Evolutionary conservation across 2,329 filamentous ascomycete genomes (phyloP).

Genomic region (Epichloe glyceriae): DNA sequence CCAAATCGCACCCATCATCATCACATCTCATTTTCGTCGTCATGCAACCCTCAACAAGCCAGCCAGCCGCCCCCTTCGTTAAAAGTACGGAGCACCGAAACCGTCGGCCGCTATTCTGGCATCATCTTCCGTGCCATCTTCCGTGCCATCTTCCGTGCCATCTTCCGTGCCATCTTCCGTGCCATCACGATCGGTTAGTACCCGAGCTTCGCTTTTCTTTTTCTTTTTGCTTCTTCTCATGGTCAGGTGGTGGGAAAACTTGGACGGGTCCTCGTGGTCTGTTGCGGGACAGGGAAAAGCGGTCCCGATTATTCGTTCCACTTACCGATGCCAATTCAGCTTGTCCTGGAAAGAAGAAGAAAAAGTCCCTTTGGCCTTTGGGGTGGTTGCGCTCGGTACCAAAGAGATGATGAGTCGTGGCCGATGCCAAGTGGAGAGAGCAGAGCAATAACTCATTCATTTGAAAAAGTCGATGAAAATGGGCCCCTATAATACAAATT

Average conservation of each 20-base stretch:
- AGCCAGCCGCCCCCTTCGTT: not conserved
- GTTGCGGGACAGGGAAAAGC: not conserved
- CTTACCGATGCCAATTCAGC: not conserved
- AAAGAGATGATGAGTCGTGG: too few relatives aligned
- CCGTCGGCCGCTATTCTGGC: not conserved
- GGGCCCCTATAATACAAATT: too few relatives aligned
- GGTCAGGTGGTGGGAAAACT: not conserved
- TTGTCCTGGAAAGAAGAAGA: too few relatives aligned
- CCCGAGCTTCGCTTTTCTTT: not conserved
- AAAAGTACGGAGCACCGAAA: not conserved
- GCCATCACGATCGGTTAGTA: constrained; percentile 2
- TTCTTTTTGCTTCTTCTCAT: not conserved
- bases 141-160: too few relatives aligned
- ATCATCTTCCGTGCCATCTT: not conserved
- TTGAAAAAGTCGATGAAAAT: too few relatives aligned
- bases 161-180: too few relatives aligned
- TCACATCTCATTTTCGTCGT: not conserved
- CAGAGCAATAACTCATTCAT: too few relatives aligned
- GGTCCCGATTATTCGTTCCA: not conserved
- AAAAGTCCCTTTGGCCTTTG: too few relatives aligned
- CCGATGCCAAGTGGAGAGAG: too few relatives aligned
- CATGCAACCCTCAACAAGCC: not conserved
- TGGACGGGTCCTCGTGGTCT: constrained; percentile 2
- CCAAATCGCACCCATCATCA: not conserved
- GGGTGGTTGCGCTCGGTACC: too few relatives aligned